Evolutionary conservation across 2,329 filamentous ascomycete genomes (phyloP), one percentile per base, ranked within the genome.

Genomic region (Epichloe bromicola): DNA sequence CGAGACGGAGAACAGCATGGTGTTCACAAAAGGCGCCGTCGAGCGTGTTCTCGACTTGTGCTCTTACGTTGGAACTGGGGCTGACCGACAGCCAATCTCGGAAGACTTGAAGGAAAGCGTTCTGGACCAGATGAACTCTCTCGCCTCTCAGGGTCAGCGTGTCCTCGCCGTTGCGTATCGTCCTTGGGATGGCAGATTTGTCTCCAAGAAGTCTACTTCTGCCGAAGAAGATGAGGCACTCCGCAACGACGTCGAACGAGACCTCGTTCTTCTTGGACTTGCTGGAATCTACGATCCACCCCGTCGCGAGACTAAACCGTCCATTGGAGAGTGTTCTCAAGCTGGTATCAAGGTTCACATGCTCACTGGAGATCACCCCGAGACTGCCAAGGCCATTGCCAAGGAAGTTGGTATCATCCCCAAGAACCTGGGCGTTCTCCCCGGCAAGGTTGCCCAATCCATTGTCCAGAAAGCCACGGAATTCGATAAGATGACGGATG

Each of bases 251-350:
- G 75, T 91, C 14, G 88, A 94, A 62, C 70, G 72, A 37, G 73
- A 79, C 33, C 77, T 95, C 34, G 76, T 74, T 3, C 86, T 94
- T 54, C 77, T 87, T 14, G 90, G 89, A n/a, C 75, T 95, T 10
- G 83, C 86, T 46, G 88, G 88, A 51, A 84, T 95, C 55, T 91
- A 93, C 62, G 88, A 95, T 58, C 88, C 88, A 3, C 88, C 88
- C 51, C 86, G 88, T 2, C 79, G 81, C 2, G 88, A 94, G 68
- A 89, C 88, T 0, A 85, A 83, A 20, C 76, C 74, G 1, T 82
- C 86, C 6, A 86, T 90, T 52, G 72, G 72, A 20, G 77, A 84
- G 60, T 88, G 85, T 60, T 79, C 84, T 50, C 75, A 75, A 44
- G 86, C 86, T 26, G 86, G 86, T 47, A 88, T 90, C 63, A 78